A percentile compares a stretch with the other conserved stretches of the same genome.
Conservation (phyloP, 257 asterid species). For the Thymus quinquecostatus region DNA sequence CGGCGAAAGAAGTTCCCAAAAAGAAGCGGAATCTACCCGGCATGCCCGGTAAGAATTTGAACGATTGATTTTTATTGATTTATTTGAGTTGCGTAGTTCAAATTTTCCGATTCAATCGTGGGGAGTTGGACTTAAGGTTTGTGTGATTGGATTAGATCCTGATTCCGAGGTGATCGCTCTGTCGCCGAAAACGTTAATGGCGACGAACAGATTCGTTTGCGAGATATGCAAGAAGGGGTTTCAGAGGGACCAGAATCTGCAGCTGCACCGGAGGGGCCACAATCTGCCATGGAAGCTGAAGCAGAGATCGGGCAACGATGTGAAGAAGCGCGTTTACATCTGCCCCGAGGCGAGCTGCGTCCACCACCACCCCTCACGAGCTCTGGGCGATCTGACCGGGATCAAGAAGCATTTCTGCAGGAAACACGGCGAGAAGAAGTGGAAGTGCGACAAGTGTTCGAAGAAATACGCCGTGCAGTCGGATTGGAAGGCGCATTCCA, state of each 20-base stretch:
- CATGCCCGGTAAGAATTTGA: conserved; percentile 71
- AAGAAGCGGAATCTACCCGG: conserved; percentile 89
- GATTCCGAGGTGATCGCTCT: conserved; percentile 85
- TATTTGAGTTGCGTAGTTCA: not conserved
- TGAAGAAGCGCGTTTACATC: conserved; percentile 77
- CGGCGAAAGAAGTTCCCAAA: conserved; percentile 50
- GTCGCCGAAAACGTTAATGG: conserved; percentile 71
- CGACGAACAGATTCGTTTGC: conserved; percentile 86
- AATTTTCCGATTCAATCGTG: conserved; percentile 8
- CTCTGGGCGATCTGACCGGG: conserved; percentile 88
- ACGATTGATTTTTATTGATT: not conserved
- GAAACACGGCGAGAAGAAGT: conserved; percentile 93
- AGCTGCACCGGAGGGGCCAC: conserved; percentile 89
- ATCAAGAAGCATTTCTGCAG: conserved; percentile 91
- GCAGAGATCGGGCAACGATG: conserved; percentile 68
- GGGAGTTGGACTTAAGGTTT: not conserved
- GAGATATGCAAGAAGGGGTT: conserved; percentile 87
- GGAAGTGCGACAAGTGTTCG: conserved; percentile 84
- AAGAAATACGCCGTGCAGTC: conserved; percentile 92
- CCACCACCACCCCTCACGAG: conserved; percentile 82
- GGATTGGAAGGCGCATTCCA: conserved; percentile 91
- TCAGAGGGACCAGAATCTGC: conserved; percentile 90
- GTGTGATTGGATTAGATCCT: conserved; percentile 59
- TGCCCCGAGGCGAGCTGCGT: conserved; percentile 82
- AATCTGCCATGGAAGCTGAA: conserved; percentile 89